A percentile compares a stretch with the other conserved stretches of the same genome.
Conservation (phyloP, 129 eudicot species). For the Kitagawia praeruptora region DNA sequence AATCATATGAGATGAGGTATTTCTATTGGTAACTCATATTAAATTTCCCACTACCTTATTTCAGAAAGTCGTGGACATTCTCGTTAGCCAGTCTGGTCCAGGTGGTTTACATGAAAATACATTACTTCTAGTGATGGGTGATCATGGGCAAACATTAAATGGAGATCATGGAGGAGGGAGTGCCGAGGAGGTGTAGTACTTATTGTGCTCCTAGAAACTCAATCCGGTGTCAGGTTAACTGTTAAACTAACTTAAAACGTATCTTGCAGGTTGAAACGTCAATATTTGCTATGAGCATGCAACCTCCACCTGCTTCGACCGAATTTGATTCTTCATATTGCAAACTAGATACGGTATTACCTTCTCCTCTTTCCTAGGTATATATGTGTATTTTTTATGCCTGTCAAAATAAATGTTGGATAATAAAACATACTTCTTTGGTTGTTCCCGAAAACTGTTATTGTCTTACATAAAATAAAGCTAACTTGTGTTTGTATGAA, state of each 20-base stretch:
- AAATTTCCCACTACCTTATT: conserved; percentile 19
- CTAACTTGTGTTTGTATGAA: neutral
- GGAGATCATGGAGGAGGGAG: conserved; percentile 99
- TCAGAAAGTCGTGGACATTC: conserved; percentile 71
- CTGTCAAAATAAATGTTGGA: neutral
- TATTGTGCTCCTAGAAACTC: conserved; percentile 12
- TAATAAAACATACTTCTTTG: neutral
- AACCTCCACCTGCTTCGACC: conserved; percentile 31
- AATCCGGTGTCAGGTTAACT: neutral
- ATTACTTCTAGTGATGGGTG: conserved; percentile 95
- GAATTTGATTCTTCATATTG: conserved; percentile 59
- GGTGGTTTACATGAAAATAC: conserved; percentile 91
- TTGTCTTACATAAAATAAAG: neutral
- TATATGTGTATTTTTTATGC: neutral
- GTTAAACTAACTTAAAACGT: conserved; percentile 14
- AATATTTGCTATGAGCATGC: conserved; percentile 77
- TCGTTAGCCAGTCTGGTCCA: conserved; percentile 67
- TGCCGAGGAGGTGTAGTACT: conserved; percentile 72
- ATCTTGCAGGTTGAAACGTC: conserved; percentile 87
- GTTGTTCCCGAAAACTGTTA: neutral
- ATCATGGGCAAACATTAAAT: conserved; percentile 95
- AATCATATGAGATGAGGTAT: neutral
- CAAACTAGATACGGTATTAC: conserved; percentile 63
- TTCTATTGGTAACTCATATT: conserved; percentile 1
- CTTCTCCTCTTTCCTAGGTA: conserved; percentile 1